A percentile compares a stretch with the other conserved stretches of the same genome.
phyloP scores from a whole-genome alignment of 352 stramenopile species.

The Phytophthora litchii region DNA sequence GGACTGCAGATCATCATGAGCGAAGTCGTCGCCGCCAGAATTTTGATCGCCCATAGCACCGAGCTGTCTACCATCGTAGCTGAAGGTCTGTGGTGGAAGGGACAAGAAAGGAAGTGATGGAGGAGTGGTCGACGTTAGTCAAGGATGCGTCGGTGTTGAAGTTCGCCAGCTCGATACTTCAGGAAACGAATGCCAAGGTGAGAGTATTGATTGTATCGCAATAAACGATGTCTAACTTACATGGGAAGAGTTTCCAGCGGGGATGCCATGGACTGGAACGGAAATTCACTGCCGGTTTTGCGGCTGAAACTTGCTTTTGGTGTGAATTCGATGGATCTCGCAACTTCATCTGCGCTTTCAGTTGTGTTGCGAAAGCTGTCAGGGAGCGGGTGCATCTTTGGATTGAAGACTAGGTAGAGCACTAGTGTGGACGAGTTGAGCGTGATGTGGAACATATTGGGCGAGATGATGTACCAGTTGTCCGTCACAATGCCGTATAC shows the following conservation, averaged over 20 bases:
- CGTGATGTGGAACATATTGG: conserved; percentile 26
- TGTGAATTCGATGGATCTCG: conserved; percentile 8
- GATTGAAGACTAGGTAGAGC: conserved; percentile 33
- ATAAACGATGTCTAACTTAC: no score
- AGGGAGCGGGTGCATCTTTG: conserved; percentile 14
- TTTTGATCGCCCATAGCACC: conserved; percentile 29
- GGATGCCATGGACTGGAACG: conserved; percentile 4
- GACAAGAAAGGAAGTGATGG: conserved; percentile 11
- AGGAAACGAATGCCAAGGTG: no score
- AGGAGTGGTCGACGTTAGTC: conserved; percentile 3
- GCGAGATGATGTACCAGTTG: conserved; percentile 33
- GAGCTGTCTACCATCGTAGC: conserved; percentile 19
- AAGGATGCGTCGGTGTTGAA: conserved; percentile 17
- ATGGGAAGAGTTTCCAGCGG: conserved; percentile 5
- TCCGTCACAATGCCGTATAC: conserved; percentile 35
- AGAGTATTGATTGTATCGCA: no score
- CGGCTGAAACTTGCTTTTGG: not conserved
- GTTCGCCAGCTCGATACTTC: not conserved
- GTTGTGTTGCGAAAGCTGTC: conserved; percentile 4
- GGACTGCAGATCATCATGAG: conserved; percentile 49
- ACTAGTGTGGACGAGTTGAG: conserved; percentile 25
- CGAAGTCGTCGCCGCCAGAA: conserved; percentile 32
- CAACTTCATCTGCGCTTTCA: not conserved
- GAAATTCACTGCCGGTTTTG: conserved; percentile 1
- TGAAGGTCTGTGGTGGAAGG: not conserved